Conservation (phyloP, 2,329 filamentous ascomycete genomes). For the Curvularia spicifera region DNA sequence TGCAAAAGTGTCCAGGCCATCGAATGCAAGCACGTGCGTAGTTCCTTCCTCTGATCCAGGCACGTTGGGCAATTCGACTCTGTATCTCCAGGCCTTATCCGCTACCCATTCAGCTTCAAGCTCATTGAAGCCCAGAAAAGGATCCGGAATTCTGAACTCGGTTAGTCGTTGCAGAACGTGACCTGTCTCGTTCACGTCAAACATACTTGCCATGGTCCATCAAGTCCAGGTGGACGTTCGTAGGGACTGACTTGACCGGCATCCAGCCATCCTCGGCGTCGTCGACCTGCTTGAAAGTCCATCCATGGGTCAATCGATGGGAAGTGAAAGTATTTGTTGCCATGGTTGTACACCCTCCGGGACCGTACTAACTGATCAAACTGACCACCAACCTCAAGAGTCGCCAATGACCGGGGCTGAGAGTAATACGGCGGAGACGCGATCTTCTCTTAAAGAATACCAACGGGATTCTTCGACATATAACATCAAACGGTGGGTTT, state of each 20-base stretch:
- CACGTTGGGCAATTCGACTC: constrained; percentile 48
- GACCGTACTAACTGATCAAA: background rate
- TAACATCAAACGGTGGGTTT: constrained; percentile 33
- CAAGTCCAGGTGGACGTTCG: constrained; percentile 57
- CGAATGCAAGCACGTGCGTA: constrained; percentile 62
- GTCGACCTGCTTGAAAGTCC: constrained; percentile 56
- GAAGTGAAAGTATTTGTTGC: constrained; percentile 30
- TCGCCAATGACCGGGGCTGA: constrained; percentile 18
- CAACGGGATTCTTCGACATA: constrained; percentile 22
- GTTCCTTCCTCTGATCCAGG: constrained; percentile 34
- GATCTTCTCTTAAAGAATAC: constrained; percentile 16
- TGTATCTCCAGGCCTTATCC: constrained; percentile 57
- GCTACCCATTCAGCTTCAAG: constrained; percentile 58
- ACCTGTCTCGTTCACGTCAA: background rate
- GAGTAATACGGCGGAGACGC: constrained; percentile 12
- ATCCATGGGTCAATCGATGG: constrained; percentile 49
- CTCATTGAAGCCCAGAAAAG: constrained; percentile 59
- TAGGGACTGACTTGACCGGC: constrained; percentile 54
- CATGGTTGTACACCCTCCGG: constrained; percentile 29
- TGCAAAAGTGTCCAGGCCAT: constrained; percentile 70
- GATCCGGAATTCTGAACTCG: constrained; percentile 54
- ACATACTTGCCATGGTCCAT: constrained; percentile 56
- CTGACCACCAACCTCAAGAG: constrained; percentile 9
- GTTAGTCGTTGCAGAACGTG: constrained; percentile 3
- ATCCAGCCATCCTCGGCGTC: constrained; percentile 53